These are phyloP conservation scores for Tricholoma hemisulphureum DNA, from an alignment of 768 basidiomycete genomes.

Conservation along the genomic window DNA sequence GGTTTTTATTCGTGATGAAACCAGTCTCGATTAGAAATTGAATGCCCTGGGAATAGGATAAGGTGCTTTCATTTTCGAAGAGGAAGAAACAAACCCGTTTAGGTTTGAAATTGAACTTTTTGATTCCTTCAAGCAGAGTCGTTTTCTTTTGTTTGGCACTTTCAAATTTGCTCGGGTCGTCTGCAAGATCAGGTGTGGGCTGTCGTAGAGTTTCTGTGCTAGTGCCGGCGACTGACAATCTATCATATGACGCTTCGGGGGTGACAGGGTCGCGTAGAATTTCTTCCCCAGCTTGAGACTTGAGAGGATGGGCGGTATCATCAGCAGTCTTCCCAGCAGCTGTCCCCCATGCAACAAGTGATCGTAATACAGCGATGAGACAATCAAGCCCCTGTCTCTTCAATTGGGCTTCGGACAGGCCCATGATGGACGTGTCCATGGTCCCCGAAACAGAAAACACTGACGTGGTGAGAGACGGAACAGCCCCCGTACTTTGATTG, in stretches of 20 bases:
- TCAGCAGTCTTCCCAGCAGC: conserved; percentile 46
- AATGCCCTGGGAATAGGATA: conserved; percentile 59
- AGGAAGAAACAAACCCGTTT: conserved; percentile 63
- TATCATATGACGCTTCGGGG: conserved; percentile 58
- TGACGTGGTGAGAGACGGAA: conserved; percentile 63
- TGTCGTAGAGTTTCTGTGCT: conserved; percentile 61
- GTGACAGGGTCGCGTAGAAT: conserved; percentile 46
- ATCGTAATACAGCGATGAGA: conserved; percentile 82
- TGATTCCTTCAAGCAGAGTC: conserved; percentile 89
- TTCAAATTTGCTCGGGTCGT: conserved; percentile 92
- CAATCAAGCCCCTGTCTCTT: conserved; percentile 94
- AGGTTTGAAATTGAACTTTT: conserved; percentile 98
- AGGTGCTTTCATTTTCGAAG: not conserved
- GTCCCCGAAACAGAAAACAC: conserved; percentile 64
- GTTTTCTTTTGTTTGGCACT: conserved; percentile 97
- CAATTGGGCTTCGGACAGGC: conserved; percentile 79
- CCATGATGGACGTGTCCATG: conserved; percentile 65
- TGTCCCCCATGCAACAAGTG: conserved; percentile 89
- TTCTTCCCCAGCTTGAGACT: conserved; percentile 56
- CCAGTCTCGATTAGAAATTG: conserved; percentile 86
- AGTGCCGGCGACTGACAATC: conserved; percentile 43
- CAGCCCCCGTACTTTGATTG: conserved; percentile 34
- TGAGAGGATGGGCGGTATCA: conserved; percentile 38
- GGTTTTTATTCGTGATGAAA: conserved; percentile 71
- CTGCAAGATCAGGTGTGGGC: conserved; percentile 75